Evolutionary conservation across 2,329 filamentous ascomycete species (phyloP).

Genomic region (Neodidymelliopsis sp.): DNA sequence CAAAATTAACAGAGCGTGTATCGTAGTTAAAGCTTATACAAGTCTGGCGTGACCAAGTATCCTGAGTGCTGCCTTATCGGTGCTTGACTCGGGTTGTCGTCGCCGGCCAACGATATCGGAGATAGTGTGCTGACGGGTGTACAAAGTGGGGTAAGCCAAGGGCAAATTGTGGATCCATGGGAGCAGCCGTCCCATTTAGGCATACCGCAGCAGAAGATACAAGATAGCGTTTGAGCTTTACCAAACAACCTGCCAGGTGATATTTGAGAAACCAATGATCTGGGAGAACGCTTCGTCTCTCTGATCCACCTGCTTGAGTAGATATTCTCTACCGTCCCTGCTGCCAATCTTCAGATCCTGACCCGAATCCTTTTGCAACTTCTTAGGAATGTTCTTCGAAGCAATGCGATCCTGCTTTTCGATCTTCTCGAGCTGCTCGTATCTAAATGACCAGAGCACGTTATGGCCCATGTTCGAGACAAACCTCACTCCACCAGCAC

Average conservation of each 20-base stretch:
- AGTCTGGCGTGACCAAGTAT: constrained; percentile 12
- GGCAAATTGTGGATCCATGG: constrained; percentile 2
- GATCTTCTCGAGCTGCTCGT: constrained; percentile 25
- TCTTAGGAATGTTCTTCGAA: constrained; percentile 26
- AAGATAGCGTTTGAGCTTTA: constrained; percentile 11
- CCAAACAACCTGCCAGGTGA: constrained; percentile 43
- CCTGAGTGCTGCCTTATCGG: constrained; percentile 16
- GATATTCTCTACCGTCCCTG: constrained; percentile 16
- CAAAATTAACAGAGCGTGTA: neutral
- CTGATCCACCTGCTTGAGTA: constrained; percentile 30
- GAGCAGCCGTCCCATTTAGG: neutral
- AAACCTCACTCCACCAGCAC: constrained; percentile 28
- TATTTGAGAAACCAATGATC: constrained; percentile 40
- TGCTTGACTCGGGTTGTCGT: neutral
- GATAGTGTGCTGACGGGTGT: constrained; percentile 6
- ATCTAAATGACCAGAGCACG: constrained; percentile 24
- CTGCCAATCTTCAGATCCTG: constrained; percentile 31
- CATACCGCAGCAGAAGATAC: too few relatives aligned
- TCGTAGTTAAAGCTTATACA: neutral
- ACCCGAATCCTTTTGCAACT: constrained; percentile 24
- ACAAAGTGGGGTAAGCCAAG: constrained; percentile 12
- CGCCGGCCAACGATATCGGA: constrained; percentile 18
- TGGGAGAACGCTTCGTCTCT: constrained; percentile 43
- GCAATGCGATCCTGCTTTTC: constrained; percentile 38
- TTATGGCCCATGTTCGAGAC: constrained; percentile 19